These are phyloP conservation scores for Suillus discolor DNA, from an alignment of 768 basidiomycete genomes.

Conservation along the genomic window DNA sequence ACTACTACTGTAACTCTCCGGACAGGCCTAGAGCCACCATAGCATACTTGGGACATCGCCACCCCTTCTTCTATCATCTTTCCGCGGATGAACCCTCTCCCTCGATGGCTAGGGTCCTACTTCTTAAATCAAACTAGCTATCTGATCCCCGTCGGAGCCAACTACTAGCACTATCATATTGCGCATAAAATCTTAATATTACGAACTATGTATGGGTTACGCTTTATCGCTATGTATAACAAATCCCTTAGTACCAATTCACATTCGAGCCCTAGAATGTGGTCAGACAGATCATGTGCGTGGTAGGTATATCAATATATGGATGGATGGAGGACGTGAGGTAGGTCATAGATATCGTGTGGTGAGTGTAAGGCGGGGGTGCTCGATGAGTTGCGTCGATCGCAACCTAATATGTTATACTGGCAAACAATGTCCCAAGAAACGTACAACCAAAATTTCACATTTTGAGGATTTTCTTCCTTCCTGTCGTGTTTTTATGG, in stretches of 20 bases:
- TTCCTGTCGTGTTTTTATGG: conserved; percentile 25
- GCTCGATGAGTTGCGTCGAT: conserved; percentile 11
- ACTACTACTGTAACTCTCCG: not conserved
- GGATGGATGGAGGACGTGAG: conserved; percentile 16
- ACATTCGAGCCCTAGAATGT: conserved; percentile 13
- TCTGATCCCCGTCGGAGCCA: not conserved
- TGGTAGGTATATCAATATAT: conserved; percentile 25
- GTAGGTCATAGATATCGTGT: conserved; percentile 12
- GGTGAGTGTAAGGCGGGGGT: conserved; percentile 11
- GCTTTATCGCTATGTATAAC: conserved; percentile 21
- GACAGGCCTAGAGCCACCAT: not conserved
- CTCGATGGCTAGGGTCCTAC: not conserved
- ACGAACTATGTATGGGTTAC: conserved; percentile 20
- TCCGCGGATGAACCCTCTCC: conserved; percentile 5
- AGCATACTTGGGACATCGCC: conserved; percentile 1
- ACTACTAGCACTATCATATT: conserved; percentile 12
- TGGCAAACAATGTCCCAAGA: conserved; percentile 38
- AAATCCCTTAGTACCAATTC: conserved; percentile 18
- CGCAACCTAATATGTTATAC: conserved; percentile 39
- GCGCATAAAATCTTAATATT: conserved; percentile 15
- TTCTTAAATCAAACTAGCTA: not conserved
- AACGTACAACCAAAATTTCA: conserved; percentile 28
- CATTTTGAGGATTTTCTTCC: conserved; percentile 1
- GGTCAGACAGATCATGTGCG: conserved; percentile 13
- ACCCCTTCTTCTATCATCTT: not conserved